Evolutionary conservation across 2,329 filamentous ascomycete genomes (phyloP).

Genomic region (Hymenoscyphus infarciens): DNA sequence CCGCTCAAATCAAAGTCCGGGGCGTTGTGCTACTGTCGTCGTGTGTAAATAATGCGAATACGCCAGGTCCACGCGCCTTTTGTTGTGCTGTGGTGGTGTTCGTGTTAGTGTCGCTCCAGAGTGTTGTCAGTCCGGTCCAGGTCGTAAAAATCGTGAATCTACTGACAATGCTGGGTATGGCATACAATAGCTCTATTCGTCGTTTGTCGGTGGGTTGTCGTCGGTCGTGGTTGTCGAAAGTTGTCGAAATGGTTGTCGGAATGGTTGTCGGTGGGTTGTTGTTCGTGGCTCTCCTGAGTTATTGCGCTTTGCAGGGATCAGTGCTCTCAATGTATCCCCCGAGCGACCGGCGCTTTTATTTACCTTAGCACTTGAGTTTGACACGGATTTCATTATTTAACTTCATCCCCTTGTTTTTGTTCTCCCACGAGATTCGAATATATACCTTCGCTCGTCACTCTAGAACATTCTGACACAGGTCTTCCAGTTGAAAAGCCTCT

Average conservation of each 20-base stretch:
- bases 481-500: neutral
- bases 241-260: conserved; percentile 3
- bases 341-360: neutral
- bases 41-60: conserved; percentile 19
- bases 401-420: no score
- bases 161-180: conserved; percentile 5
- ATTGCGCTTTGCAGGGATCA: neutral
- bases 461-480: no score
- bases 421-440: no score
- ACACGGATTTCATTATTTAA: no score
- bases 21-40: conserved; percentile 16
- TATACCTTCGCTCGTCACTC: no score
- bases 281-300: conserved; percentile 17
- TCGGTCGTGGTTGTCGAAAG: neutral
- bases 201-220: conserved; percentile 4
- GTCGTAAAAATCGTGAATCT: conserved; percentile 9
- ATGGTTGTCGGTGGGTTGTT: neutral
- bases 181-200: conserved; percentile 13
- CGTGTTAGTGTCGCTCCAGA: conserved; percentile 7
- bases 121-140: neutral
- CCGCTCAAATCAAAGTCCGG: conserved; percentile 10
- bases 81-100: conserved; percentile 9
- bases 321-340: neutral
- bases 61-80: conserved; percentile 16
- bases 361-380: no score